Percentiles rank a stretch among this genome's conserved stretches.
Evolutionary conservation across 306 rosid species (phyloP).

Genomic region (Sindora glabra): DNA sequence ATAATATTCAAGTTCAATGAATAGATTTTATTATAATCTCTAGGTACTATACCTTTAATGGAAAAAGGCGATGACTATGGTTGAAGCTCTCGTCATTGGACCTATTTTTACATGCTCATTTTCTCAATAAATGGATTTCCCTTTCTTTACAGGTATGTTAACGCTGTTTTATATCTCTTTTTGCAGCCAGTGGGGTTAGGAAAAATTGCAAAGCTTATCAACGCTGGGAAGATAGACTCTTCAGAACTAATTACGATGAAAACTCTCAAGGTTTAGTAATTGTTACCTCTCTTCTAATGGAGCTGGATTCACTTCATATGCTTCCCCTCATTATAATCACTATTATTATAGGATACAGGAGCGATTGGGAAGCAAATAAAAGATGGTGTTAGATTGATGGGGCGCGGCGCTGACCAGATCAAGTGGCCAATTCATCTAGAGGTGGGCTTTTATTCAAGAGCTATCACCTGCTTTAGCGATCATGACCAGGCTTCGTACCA

Average conservation of each 20-base stretch:
- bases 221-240: constrained; percentile 85
- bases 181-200: constrained; percentile 90
- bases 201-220: constrained; percentile 71
- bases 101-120: neutral
- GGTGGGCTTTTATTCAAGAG: constrained; percentile 35
- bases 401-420: constrained; percentile 86
- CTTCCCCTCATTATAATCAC: constrained; percentile 20
- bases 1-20: neutral
- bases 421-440: constrained; percentile 91
- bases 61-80: neutral
- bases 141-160: neutral
- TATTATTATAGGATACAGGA: constrained; percentile 61
- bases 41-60: neutral
- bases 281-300: constrained; percentile 11
- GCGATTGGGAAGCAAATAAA: constrained; percentile 86
- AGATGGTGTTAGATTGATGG: constrained; percentile 94
- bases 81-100: neutral
- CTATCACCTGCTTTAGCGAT: constrained; percentile 7
- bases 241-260: constrained; percentile 89
- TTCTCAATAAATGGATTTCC: neutral
- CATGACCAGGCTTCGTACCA: neutral
- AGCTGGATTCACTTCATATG: constrained; percentile 12
- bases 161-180: neutral
- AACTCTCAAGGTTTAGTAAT: constrained; percentile 70
- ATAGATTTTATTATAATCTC: neutral